Base-by-base conservation (phyloP, 345 rosid species). In the Barbarea vulgaris region DNA sequence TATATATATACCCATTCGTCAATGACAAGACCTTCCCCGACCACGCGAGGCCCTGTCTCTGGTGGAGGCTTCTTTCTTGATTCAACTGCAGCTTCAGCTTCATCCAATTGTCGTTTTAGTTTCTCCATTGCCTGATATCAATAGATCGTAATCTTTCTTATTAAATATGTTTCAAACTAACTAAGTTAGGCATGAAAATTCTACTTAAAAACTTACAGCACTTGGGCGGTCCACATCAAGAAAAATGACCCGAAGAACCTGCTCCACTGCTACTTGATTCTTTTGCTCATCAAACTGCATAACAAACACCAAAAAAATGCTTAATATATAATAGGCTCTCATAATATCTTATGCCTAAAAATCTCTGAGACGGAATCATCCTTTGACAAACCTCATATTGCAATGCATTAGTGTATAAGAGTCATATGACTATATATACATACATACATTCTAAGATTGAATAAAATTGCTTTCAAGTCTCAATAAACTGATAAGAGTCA, bases 61-160 rank as follows among this genome's bases (percentile, higher is more conserved):
- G 85, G 88, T 25, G 88, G 81, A 75, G 99, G 94, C 61, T 88
- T 95, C 83, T 89, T 95, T 57, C 98, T 88, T 12, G 81, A 85
- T 85, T 92, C 98, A 17, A 88, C 81, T 9, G 93, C 99, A 74
- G 96, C 98, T 80, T 95, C 98, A 28, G 99, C 99, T 74, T 95
- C 98, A 11, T 84, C 96, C 72, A 95, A 56, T 66, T 88, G 99
- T 39, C 86, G 89, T 79, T 80, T 95, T 78, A 95, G 80, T 81
- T 95, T 95, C 58, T 90, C 98, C 77, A 95, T 44, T 52, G 87
- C 85, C 97, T 91, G 55, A 34, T 24, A 28, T 28, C 19, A 31
- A 41, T 19, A 75, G 6, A 79, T 72, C 30, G 53, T 33, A 24
- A 34, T 46, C 19, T 53, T 17, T 27, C 67, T 72, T 59, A 22